A percentile compares a stretch with the other conserved stretches of the same genome.
These are phyloP conservation scores for Amborella trichopoda DNA, from an alignment of 164 flowering plant genomes.

Conservation along the genomic window DNA sequence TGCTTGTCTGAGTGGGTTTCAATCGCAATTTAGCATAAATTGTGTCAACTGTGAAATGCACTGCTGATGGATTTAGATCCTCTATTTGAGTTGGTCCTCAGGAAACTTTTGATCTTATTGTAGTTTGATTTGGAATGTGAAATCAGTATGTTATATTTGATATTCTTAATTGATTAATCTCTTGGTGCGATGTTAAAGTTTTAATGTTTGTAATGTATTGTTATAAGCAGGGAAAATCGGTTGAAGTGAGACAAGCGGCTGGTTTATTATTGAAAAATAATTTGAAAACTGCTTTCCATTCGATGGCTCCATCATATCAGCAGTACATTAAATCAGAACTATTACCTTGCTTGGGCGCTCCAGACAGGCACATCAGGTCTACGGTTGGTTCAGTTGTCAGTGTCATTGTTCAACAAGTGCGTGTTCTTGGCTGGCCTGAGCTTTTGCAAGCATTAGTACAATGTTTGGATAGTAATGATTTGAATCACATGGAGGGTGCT, in stretches of 20 bases:
- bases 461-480: conserved; percentile 79
- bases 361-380: conserved; percentile 82
- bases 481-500: conserved; percentile 96
- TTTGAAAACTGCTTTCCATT: conserved; percentile 46
- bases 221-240: conserved; percentile 53
- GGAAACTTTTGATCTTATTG: no score
- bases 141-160: no score
- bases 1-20: no score
- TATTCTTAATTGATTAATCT: no score
- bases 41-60: no score
- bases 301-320: conserved; percentile 57
- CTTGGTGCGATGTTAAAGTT: no score
- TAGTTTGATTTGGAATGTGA: no score
- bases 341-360: conserved; percentile 84
- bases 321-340: conserved; percentile 82
- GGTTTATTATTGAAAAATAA: conserved; percentile 90
- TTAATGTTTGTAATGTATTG: no score
- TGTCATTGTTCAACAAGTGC: conserved; percentile 69
- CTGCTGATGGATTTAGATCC: no score
- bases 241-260: conserved; percentile 95
- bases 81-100: no score
- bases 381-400: conserved; percentile 89
- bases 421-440: conserved; percentile 80
- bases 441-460: conserved; percentile 73
- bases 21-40: no score